A percentile compares a stretch with the other conserved stretches of the same genome.
phyloP scores from a whole-genome alignment of 306 rosid species.

The Cyamopsis tetragonoloba region DNA sequence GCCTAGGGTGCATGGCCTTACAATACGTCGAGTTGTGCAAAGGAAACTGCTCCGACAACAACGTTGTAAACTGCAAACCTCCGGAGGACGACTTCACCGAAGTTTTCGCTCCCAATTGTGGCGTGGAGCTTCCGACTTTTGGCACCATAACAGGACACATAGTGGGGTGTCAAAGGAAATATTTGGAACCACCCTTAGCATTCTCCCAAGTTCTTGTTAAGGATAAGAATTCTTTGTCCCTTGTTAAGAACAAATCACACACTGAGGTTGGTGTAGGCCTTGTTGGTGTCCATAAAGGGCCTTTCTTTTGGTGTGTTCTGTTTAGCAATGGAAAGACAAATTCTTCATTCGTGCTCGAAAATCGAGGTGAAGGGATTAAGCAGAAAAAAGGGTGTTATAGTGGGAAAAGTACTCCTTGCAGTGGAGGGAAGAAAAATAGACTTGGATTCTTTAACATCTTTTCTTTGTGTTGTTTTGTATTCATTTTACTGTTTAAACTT shows the following conservation, averaged over 20 bases:
- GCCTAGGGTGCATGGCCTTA: slow-evolving; percentile 95
- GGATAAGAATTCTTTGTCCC: slow-evolving; percentile 47
- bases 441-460: slow-evolving; percentile 21
- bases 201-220: slow-evolving; percentile 47
- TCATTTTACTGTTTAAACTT: slow-evolving; percentile 27
- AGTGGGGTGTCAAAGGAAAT: slow-evolving; percentile 62
- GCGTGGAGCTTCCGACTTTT: slow-evolving; percentile 87
- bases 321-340: slow-evolving; percentile 69
- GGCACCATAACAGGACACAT: slow-evolving; percentile 67
- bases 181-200: slow-evolving; percentile 67
- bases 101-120: slow-evolving; percentile 86
- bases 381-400: slow-evolving; percentile 86
- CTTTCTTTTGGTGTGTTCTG: slow-evolving; percentile 79
- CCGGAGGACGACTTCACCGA: slow-evolving; percentile 84
- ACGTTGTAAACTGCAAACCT: slow-evolving; percentile 62
- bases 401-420: slow-evolving; percentile 74
- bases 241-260: slow-evolving; percentile 68
- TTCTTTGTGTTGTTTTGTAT: slow-evolving; percentile 19
- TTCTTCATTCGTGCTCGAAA: slow-evolving; percentile 76
- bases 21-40: slow-evolving; percentile 75
- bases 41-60: slow-evolving; percentile 62
- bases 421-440: slow-evolving; percentile 30
- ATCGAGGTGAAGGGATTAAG: slow-evolving; percentile 67
- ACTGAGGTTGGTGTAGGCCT: slow-evolving; percentile 78
- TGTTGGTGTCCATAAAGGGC: slow-evolving; percentile 64